Conservation (phyloP, 2,329 filamentous ascomycete genomes). For the Cercospora berteroae region DNA sequence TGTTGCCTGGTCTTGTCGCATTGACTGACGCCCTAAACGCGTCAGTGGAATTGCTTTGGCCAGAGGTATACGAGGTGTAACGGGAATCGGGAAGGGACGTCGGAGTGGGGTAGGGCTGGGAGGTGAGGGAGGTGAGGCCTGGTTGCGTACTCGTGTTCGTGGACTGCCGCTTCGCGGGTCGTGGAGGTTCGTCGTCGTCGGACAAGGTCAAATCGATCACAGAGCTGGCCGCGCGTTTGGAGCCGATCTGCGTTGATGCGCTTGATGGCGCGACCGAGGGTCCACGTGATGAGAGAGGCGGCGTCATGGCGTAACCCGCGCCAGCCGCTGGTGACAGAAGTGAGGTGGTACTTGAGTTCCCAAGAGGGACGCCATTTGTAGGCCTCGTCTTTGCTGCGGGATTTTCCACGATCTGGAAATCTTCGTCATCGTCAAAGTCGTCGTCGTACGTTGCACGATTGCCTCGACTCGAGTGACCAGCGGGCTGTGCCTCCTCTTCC, state of each 20-base stretch:
- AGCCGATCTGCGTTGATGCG: slow-evolving; percentile 36
- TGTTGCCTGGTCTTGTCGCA: slow-evolving; percentile 21
- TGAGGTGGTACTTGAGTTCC: slow-evolving; percentile 25
- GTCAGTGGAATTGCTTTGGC: slow-evolving; percentile 25
- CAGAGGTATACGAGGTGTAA: slow-evolving; percentile 17
- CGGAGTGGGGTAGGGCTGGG: slow-evolving; percentile 27
- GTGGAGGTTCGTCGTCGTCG: slow-evolving; percentile 43
- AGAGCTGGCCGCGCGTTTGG: slow-evolving; percentile 46
- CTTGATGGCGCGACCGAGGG: slow-evolving; percentile 37
- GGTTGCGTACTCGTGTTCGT: slow-evolving; percentile 30
- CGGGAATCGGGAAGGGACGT: slow-evolving; percentile 29
- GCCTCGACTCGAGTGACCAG: slow-evolving; percentile 39
- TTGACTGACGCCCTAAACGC: slow-evolving; percentile 28
- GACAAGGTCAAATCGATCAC: slow-evolving; percentile 52
- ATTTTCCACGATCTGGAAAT: slow-evolving; percentile 43
- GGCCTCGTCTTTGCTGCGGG: slow-evolving; percentile 28
- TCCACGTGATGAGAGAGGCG: slow-evolving; percentile 49
- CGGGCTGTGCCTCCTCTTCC: slow-evolving; percentile 41
- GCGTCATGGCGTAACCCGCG: slow-evolving; percentile 43
- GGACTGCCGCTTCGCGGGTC: slow-evolving; percentile 36
- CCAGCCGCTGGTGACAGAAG: slow-evolving; percentile 25
- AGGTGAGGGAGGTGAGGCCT: slow-evolving; percentile 18
- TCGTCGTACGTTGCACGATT: slow-evolving; percentile 37
- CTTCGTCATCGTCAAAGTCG: slow-evolving; percentile 44
- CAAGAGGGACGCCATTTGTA: slow-evolving; percentile 30